phyloP scores from a whole-genome alignment of 371 early-diverging fungal genomes.

The Umbelopsis sp. region DNA sequence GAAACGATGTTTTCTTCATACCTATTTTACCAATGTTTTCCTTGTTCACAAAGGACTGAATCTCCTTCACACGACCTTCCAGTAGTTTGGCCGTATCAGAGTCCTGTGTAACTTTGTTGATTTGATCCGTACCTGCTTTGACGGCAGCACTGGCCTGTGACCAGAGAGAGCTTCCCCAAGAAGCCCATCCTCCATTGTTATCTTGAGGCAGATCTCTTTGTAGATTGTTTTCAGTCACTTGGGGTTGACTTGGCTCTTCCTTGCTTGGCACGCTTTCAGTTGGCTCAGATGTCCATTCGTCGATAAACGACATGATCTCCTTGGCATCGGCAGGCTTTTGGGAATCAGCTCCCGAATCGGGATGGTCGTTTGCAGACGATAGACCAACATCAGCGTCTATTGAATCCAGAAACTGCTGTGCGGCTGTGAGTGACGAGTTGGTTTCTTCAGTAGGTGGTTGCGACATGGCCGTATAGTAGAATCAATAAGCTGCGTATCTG shows the following conservation, averaged over 20 bases:
- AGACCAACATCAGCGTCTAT: conserved; percentile 8
- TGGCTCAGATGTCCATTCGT: conserved; percentile 29
- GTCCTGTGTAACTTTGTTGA: conserved; percentile 38
- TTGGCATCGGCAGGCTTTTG: conserved; percentile 40
- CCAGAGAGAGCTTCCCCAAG: conserved; percentile 55
- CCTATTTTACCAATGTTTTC: conserved; percentile 71
- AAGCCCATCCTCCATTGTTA: conserved; percentile 38
- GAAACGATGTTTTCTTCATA: conserved; percentile 20
- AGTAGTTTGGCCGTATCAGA: conserved; percentile 51
- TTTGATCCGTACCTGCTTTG: conserved; percentile 54
- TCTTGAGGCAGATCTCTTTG: neutral
- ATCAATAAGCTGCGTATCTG: too few relatives aligned
- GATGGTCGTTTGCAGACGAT: neutral
- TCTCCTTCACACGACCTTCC: conserved; percentile 61
- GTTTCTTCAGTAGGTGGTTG: neutral
- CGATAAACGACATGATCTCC: conserved; percentile 57
- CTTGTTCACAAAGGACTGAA: conserved; percentile 59
- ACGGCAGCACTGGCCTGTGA: conserved; percentile 56
- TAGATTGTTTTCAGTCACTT: neutral
- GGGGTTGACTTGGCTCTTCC: neutral
- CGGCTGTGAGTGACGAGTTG: conserved; percentile 18
- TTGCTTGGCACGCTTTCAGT: neutral
- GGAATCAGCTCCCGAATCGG: neutral
- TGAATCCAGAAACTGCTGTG: conserved; percentile 20
- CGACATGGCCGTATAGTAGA: neutral